A percentile compares a stretch with the other conserved stretches of the same genome.
Evolutionary conservation across 1,139 yeast species (phyloP).

Genomic region (Yamadazyma taylorii): DNA sequence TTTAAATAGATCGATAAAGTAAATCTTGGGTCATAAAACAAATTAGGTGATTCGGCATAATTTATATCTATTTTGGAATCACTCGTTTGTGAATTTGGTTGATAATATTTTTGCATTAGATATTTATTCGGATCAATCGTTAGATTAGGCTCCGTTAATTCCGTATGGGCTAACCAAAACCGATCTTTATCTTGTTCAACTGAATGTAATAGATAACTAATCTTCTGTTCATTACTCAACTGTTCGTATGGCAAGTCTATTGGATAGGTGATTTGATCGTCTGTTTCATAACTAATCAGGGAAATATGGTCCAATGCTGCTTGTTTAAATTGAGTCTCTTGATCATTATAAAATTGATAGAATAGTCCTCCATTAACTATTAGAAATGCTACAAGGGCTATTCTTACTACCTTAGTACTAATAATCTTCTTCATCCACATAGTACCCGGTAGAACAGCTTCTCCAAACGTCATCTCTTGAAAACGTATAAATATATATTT

Average conservation of each 20-base stretch:
- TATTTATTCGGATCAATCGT: slow-evolving; percentile 22
- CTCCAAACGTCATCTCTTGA: too few relatives aligned
- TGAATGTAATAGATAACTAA: slow-evolving; percentile 23
- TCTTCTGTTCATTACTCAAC: slow-evolving; percentile 22
- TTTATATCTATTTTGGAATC: slow-evolving; percentile 16
- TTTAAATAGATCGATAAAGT: slow-evolving; percentile 32
- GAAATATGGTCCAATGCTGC: slow-evolving; percentile 23
- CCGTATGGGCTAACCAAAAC: slow-evolving; percentile 31
- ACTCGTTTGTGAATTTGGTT: too few relatives aligned
- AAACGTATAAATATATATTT: too few relatives aligned
- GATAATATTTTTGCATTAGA: slow-evolving; percentile 16
- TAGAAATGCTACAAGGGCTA: slow-evolving; percentile 22
- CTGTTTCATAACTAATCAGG: slow-evolving; percentile 21
- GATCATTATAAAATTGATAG: slow-evolving; percentile 20
- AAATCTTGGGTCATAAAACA: slow-evolving; percentile 36
- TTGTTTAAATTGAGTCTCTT: slow-evolving; percentile 20
- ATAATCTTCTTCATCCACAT: slow-evolving; percentile 14
- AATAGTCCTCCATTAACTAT: slow-evolving; percentile 25
- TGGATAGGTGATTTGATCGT: slow-evolving; percentile 22
- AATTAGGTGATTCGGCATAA: slow-evolving; percentile 20
- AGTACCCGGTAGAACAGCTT: too few relatives aligned
- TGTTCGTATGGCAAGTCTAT: slow-evolving; percentile 18
- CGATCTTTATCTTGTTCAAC: slow-evolving; percentile 23
- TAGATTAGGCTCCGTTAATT: slow-evolving; percentile 22
- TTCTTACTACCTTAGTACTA: slow-evolving; percentile 19